Evolutionary conservation across 306 rosid genomes (phyloP).

Genomic region (Hippophae tibetana): DNA sequence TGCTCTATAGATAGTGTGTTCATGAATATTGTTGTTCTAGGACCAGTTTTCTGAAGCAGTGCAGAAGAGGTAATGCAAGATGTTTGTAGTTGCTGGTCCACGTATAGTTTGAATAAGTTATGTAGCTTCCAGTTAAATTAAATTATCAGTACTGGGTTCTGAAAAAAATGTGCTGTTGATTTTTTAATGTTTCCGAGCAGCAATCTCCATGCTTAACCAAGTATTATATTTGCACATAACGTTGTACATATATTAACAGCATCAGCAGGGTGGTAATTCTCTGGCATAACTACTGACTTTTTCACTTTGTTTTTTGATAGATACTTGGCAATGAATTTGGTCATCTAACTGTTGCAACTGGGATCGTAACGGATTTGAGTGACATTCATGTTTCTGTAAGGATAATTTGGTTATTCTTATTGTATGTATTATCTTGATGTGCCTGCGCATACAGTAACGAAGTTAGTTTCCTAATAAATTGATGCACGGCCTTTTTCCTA

Average conservation of each 20-base stretch:
- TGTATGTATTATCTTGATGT: conserved; percentile 1
- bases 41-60: too few relatives aligned
- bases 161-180: too few relatives aligned
- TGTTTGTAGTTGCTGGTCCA: too few relatives aligned
- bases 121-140: too few relatives aligned
- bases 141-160: too few relatives aligned
- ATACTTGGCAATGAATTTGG: conserved; percentile 61
- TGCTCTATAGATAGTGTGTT: too few relatives aligned
- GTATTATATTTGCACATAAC: background rate
- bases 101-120: too few relatives aligned
- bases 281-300: conserved; percentile 2
- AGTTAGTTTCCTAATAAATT: background rate
- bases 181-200: too few relatives aligned
- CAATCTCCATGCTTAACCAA: too few relatives aligned
- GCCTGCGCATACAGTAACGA: background rate
- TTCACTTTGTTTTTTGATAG: conserved; percentile 28
- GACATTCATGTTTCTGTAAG: conserved; percentile 63
- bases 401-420: conserved; percentile 19
- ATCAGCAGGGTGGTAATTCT: background rate
- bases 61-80: too few relatives aligned
- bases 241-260: background rate
- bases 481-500: conserved; percentile 10
- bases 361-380: conserved; percentile 60
- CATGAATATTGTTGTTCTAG: too few relatives aligned
- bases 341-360: conserved; percentile 61